phyloP scores from a whole-genome alignment of 1,139 yeast species.

The Debaryomyces coudertii region DNA sequence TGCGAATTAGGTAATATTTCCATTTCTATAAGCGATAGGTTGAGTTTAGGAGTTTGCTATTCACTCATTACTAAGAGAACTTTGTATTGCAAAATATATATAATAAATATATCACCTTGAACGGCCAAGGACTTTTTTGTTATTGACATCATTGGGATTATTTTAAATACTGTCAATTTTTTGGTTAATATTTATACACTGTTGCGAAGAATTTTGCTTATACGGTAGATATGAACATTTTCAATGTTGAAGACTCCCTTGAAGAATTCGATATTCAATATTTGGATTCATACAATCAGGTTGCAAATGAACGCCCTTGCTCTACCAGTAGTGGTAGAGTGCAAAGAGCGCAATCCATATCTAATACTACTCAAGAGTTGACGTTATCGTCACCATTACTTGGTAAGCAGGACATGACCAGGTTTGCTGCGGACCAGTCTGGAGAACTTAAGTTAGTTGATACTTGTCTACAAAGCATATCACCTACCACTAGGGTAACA shows the following conservation, averaged over 20 bases:
- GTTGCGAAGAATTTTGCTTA: neutral
- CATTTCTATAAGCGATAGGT: constrained; percentile 1
- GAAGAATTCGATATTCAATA: constrained; percentile 26
- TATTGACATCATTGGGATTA: neutral
- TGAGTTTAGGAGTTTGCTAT: neutral
- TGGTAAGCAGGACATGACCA: constrained; percentile 16
- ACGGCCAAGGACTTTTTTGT: neutral
- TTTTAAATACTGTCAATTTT: neutral
- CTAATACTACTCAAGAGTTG: constrained; percentile 12
- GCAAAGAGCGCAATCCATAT: constrained; percentile 9
- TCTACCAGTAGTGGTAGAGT: neutral
- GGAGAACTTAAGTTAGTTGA: neutral
- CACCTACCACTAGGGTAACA: constrained; percentile 1
- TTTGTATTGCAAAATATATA: neutral
- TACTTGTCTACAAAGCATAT: neutral
- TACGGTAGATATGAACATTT: constrained; percentile 10
- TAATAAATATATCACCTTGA: neutral
- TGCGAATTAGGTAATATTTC: constrained; percentile 1
- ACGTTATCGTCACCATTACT: constrained; percentile 25
- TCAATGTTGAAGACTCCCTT: constrained; percentile 23
- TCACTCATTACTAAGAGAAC: neutral
- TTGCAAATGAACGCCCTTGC: constrained; percentile 4
- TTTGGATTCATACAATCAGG: constrained; percentile 25
- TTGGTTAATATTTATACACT: neutral
- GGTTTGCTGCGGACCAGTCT: constrained; percentile 3